Base-by-base conservation (phyloP, 331 rosid genomes). In the Dryas integrifolia region DNA sequence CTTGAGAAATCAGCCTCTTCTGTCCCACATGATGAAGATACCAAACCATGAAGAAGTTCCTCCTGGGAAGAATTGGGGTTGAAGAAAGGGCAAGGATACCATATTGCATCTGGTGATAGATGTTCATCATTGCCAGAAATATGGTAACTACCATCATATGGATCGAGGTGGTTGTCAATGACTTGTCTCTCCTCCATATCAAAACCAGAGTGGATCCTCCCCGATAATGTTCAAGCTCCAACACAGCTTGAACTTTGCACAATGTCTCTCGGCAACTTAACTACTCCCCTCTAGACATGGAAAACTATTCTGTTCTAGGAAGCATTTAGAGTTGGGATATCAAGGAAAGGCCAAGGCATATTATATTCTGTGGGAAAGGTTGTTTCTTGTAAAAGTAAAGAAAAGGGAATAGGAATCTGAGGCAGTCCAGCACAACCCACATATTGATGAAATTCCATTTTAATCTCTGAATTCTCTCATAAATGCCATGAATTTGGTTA, bases 381-480 rank as follows among this genome's bases (percentile, higher is more conserved):
- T 49, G 51, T 14, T 16, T 38, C 9, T 7, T 11, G 14, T 14
- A 60, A 39, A 60, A n/a, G 76, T 66, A 61, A 65, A 30, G 55
- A 16, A 30, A 49, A 64, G 18, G 48, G 39, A 64, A 49, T 8
- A 78, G 9, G 55, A 16, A 43, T 49, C 69, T 18, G 39, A 44
- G 59, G 50, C 56, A 11, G 7, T 21, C 40, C 59, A 38, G 30
- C 68, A 35, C 53, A 0, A 14, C 50, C 43, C 41, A 49, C 35
- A 50, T n/a, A 10, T 65, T 57, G 65, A 74, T 50, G 52, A 13
- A 78, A 77, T 82, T 85, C 85, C 69, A 47, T 72, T 72, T 55
- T 6, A 3, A 45, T 70, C 70, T 61, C 30, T 38, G 43, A 74
- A 74, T n/a, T 72, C 68, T 57, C 9, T 45, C n/a, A 4, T 30